Base-by-base conservation (phyloP, 2,329 filamentous ascomycete species). In the Alternaria gaisen region DNA sequence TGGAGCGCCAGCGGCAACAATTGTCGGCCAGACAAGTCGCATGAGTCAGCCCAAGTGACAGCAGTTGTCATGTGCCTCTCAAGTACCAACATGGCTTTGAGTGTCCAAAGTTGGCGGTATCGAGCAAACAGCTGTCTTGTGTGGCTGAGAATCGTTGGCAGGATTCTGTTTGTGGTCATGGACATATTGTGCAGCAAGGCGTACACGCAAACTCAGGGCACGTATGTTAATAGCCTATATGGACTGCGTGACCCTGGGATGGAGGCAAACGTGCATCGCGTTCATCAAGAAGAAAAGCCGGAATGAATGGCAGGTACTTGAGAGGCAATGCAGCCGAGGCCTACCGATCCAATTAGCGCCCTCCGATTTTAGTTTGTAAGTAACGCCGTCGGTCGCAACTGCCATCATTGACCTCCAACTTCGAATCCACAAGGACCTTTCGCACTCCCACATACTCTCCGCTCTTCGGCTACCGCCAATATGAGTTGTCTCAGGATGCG, bases 401-500 rank as follows among this genome's bases (percentile, higher is more conserved):
- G 60, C 65, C 65, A 69, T 72, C 68, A 65, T 71, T 63, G 67
- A 72, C 63, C 60, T 67, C 53, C 65, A 60, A 59, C 64, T 59
- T 64, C 56, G 64, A 67, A 72, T 65, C 64, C 67, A 67, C 63
- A 61, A 52, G 66, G 59, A 64, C 68, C 67, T 61, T 60, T 59
- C 47, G 61, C 63, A 63, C 56, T 61, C 56, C 60, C 56, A 48
- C 51, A 57, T 60, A 53, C 71, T 72, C 70, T 72, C 69, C 70
- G 68, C 69, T 66, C 67, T 66, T 65, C 64, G 68, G 67, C 69
- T 66, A 67, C 61, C 59, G 66, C 72, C 72, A 76, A 70, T 61
- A 79, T 79, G 76, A 78, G 75, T 69, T 77, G 74, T 61, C 75
- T 77, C 71, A 76, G 71, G 73, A 77, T 78, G 75, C 75, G 74